phyloP scores from a whole-genome alignment of 139 green algal species.

The Coccomyxa sp. region DNA sequence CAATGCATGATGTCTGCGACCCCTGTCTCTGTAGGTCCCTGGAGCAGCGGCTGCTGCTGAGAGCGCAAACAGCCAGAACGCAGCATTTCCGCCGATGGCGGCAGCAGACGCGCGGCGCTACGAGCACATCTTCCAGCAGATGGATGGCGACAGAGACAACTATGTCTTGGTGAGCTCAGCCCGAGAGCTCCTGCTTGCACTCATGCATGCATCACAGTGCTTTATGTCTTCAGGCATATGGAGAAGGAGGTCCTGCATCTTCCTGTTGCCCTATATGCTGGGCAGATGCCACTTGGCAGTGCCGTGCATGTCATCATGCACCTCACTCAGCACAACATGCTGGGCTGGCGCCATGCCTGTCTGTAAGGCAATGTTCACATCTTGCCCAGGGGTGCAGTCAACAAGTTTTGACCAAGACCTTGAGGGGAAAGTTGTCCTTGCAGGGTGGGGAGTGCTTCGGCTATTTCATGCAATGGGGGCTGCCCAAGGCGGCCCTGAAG shows the following conservation, averaged over 20 bases:
- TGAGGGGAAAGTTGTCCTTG: neutral
- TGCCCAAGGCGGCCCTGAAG: constrained; percentile 68
- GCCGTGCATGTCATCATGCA: neutral
- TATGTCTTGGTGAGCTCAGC: constrained; percentile 40
- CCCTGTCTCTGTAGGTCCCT: too few relatives aligned
- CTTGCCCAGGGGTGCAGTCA: too few relatives aligned
- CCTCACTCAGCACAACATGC: neutral
- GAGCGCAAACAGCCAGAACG: too few relatives aligned
- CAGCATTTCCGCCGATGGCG: constrained; percentile 42
- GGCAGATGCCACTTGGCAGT: neutral
- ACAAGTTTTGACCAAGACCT: too few relatives aligned
- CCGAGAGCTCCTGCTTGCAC: neutral
- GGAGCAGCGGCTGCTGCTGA: too few relatives aligned
- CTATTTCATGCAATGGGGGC: constrained; percentile 71
- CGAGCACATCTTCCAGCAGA: constrained; percentile 54
- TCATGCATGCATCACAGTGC: neutral
- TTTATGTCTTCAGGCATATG: neutral
- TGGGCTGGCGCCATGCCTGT: neutral
- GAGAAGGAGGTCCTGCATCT: too few relatives aligned
- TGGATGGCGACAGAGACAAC: constrained; percentile 70
- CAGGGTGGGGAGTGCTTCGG: constrained; percentile 78
- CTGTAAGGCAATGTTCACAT: neutral
- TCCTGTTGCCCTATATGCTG: neutral
- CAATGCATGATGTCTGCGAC: too few relatives aligned
- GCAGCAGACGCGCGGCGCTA: constrained; percentile 53